A percentile compares a stretch with the other conserved stretches of the same genome.
These are phyloP conservation scores for Didymella lethalis DNA, from an alignment of 2,329 filamentous ascomycete genomes.

Conservation along the genomic window DNA sequence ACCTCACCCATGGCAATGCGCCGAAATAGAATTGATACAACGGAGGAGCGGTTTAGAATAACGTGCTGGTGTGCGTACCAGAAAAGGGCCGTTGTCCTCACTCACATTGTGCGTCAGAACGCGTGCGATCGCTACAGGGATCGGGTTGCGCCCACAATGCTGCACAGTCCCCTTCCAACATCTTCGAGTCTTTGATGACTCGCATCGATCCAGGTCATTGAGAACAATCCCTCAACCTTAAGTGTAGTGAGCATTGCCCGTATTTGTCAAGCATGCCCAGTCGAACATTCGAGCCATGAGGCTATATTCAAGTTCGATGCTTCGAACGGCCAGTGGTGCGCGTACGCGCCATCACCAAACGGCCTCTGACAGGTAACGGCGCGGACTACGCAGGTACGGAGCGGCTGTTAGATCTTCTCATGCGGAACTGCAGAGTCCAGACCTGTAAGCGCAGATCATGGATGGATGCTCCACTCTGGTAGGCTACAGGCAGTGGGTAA, in stretches of 20 bases:
- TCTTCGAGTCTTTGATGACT: background rate
- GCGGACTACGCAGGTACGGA: background rate
- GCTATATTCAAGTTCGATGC: background rate
- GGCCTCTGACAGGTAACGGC: slow-evolving; percentile 13
- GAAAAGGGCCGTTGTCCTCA: background rate
- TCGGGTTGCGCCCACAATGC: background rate
- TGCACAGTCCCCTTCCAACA: background rate
- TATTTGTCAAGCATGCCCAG: background rate
- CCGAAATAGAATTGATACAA: background rate
- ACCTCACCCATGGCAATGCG: background rate
- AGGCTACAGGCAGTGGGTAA: background rate
- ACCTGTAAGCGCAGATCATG: background rate
- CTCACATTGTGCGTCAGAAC: slow-evolving; percentile 15
- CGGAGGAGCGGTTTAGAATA: background rate
- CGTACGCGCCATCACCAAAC: slow-evolving; percentile 6
- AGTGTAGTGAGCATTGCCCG: background rate
- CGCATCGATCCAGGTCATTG: background rate
- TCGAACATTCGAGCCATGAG: background rate
- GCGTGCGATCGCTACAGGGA: slow-evolving; percentile 13
- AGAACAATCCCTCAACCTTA: background rate
- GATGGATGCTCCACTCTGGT: background rate
- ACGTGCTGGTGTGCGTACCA: background rate
- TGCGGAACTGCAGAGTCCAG: background rate
- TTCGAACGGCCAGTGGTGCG: background rate
- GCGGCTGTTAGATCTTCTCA: background rate